Evolutionary conservation across 1,139 yeast species (phyloP), one percentile per base, ranked within the genome.

Genomic region (Magnusiomyces ingens): DNA sequence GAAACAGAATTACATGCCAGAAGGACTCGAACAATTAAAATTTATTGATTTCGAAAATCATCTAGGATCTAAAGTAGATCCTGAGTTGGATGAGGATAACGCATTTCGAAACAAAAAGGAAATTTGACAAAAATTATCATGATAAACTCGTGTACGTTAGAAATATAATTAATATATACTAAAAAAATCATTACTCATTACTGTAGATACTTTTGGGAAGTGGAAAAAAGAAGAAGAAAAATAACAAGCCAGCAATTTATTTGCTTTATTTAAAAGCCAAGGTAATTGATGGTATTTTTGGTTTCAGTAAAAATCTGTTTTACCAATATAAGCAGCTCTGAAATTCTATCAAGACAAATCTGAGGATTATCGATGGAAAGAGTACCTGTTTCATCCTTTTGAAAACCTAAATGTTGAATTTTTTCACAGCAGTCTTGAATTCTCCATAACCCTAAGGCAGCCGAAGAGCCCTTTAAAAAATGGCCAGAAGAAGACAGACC

Each of bases 401-500:
- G 79, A 73, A 66, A 65, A n/a, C 96, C 97, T 62, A 87, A 81
- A 67, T 91, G 89, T 69, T 93, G 99, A 59, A 93, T 90, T 63
- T 93, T 76, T 69, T 91, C 99, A 71, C 99, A 93, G 62, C 89
- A 86, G 64, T 81, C 79, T 58, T 93, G 88, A 53, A 93, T 86
- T 59, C 83, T 81, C 46, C 80, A 80, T 55, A 93, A 76, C 0
- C 99, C 99, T 57, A 94, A 74, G 0, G 97, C 94, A 2, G 98
- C 96, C 1, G 98, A 95, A 11, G 95, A 85, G 47, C 99, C 99
- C 68, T 94, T 94, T 58, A 93, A 75, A 67, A 88, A 93, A 68
- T 93, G 99, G 26, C 99, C 99, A 59, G 87, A 73, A 18, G 82
- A 75, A 22, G 93, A 85, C 57, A 93, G 73, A 57, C 80, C 76